A percentile compares a stretch with the other conserved stretches of the same genome.
Evolutionary conservation across 108 stramenopile species (phyloP).

Genomic region (Cylindrotheca fusiformis): DNA sequence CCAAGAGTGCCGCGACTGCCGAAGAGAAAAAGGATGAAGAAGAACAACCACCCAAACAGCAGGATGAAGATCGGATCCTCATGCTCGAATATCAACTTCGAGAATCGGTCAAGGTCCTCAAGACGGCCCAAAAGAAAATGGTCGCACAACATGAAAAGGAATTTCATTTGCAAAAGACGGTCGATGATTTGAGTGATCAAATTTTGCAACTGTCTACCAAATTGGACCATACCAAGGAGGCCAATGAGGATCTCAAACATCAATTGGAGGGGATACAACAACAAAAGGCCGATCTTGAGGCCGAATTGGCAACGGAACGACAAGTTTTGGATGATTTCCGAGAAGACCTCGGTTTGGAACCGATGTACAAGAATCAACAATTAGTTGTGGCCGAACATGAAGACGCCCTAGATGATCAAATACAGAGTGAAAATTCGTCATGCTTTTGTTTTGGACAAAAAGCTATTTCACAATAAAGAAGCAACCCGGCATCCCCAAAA

Average conservation of each 20-base stretch:
- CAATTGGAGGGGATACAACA: background rate
- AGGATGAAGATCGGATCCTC: background rate
- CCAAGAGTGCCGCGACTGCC: too few relatives aligned
- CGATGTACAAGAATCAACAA: background rate
- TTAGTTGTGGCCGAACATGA: background rate
- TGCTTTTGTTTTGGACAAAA: background rate
- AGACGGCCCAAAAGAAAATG: conserved; percentile 1
- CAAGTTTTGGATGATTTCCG: background rate
- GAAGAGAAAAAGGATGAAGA: too few relatives aligned
- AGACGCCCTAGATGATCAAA: background rate
- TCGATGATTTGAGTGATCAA: background rate
- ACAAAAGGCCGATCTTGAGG: background rate
- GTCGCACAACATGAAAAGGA: background rate
- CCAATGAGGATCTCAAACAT: background rate
- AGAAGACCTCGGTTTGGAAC: background rate
- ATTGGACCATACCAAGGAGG: background rate
- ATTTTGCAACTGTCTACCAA: background rate
- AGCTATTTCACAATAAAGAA: background rate
- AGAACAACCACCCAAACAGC: too few relatives aligned
- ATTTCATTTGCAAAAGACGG: background rate
- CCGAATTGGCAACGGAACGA: background rate
- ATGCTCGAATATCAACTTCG: background rate
- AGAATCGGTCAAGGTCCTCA: background rate
- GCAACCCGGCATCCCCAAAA: too few relatives aligned
- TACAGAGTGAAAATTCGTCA: background rate